Evolutionary conservation across 1,284 basidiomycete species (phyloP).

Genomic region (Trichosporon sp.): DNA sequence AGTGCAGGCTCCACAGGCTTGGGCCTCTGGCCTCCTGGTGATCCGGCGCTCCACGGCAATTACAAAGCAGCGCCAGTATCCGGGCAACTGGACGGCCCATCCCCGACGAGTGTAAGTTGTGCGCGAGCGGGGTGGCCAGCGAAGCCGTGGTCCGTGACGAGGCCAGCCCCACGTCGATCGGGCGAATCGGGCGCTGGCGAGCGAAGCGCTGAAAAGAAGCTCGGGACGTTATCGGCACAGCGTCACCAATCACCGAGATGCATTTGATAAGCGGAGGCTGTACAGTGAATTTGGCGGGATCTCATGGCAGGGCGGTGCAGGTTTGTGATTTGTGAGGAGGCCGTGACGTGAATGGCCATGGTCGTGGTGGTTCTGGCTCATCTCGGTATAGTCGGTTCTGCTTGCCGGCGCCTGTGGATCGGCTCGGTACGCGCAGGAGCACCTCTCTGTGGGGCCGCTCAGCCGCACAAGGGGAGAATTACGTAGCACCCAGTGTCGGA

Average conservation of each 20-base stretch:
- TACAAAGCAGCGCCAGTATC: not conserved
- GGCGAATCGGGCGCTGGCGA: no score
- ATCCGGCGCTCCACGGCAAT: not conserved
- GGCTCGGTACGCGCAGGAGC: no score
- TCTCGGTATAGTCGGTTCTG: no score
- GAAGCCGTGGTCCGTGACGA: not conserved
- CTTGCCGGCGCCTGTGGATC: no score
- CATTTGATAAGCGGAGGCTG: not conserved
- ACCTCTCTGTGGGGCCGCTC: no score
- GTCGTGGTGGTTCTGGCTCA: no score
- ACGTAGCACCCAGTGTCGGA: not conserved
- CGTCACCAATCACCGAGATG: not conserved
- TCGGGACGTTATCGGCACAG: not conserved
- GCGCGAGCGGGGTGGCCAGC: not conserved
- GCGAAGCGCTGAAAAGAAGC: no score
- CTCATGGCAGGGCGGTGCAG: not conserved
- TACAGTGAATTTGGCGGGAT: not conserved
- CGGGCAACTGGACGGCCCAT: not conserved
- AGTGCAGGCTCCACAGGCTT: not conserved
- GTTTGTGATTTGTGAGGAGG: not conserved
- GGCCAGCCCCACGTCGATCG: not conserved
- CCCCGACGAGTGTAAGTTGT: not conserved
- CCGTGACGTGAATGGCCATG: not conserved
- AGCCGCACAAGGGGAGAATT: not conserved
- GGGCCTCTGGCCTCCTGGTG: not conserved